Evolutionary conservation across 176 grass and related monocot genomes (phyloP).

Genomic region (Hsuehochloa calcarea): DNA sequence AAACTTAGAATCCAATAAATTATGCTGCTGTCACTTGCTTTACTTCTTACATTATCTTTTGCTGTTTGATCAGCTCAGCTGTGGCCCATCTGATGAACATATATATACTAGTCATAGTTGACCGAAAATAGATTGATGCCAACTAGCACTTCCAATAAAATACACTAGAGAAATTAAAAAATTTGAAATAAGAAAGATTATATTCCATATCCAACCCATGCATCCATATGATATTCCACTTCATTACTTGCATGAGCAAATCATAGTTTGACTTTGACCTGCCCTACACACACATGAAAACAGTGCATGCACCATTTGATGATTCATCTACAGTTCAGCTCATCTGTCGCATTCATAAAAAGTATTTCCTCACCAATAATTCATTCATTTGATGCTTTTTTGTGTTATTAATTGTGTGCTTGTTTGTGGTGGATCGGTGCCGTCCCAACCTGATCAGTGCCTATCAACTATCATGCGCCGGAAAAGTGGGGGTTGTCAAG

Average conservation of each 20-base stretch:
- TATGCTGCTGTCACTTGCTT: neutral
- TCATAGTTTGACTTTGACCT: constrained; percentile 16
- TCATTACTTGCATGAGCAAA: neutral
- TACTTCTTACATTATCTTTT: neutral
- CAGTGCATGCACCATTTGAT: neutral
- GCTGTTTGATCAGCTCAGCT: constrained; percentile 6
- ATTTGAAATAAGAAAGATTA: neutral
- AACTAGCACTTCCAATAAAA: constrained; percentile 22
- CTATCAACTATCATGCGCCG: neutral
- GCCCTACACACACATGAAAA: neutral
- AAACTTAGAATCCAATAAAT: neutral
- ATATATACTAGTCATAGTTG: constrained; percentile 3
- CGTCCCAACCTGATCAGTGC: neutral
- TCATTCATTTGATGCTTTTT: neutral
- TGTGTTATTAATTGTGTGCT: neutral
- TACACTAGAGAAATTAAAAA: neutral
- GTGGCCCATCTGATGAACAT: neutral
- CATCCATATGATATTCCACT: neutral
- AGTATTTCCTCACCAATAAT: neutral
- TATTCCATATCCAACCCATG: constrained; percentile 12
- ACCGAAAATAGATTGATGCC: constrained; percentile 12
- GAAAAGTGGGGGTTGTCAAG: constrained; percentile 33
- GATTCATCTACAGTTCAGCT: constrained; percentile 5
- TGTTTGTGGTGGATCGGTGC: constrained; percentile 26
- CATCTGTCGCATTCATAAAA: constrained; percentile 34